Evolutionary conservation across 176 grass and related monocot genomes (phyloP), one percentile per base, ranked within the genome.

Genomic region (Zea mays): DNA sequence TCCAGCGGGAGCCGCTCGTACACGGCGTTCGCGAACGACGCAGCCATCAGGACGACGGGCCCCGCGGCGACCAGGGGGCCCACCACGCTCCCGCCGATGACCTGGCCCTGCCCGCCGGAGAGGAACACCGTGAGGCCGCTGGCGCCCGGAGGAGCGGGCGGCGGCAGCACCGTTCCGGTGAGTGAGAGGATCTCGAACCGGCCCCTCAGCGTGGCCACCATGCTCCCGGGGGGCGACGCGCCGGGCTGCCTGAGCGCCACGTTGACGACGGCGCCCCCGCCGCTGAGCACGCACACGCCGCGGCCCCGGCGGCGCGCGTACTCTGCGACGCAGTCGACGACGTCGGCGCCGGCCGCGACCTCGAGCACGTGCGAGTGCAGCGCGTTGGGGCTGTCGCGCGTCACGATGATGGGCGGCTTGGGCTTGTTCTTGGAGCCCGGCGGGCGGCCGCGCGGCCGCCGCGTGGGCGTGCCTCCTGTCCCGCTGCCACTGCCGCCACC

Each of bases 331-430:
- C 91, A 98, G 60, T 94, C 95, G n/a, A 98, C 83, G 56, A 98
- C 81, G 63, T 98, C 95, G 6, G 89, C 80, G 13, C 95, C 95
- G 21, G 67, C 85, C 8, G 92, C 77, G 7, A 98, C 82, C 77
- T 98, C 95, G 50, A 98, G 88, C 7, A 98, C 89, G 65, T 98
- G 95, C 14, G 95, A 98, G 82, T 90, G 95, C 67, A 98, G 87
- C 16, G 95, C 89, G 83, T 98, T 98, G 52, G 95, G 95, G 77
- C 89, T 98, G 74, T 98, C 91, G 61, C 95, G 82, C 11, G 95
- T 98, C 15, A 98, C 95, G 59, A 98, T 88, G 81, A 98, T 92
- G 65, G 95, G 95, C 8, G 91, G 91, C 81, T 90, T 94, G 27
- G 87, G 91, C 85, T 92, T 98, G 89, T 98, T 98, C 83, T 94